Conservation (phyloP, 495 filamentous ascomycete genomes). For the Platismatia glauca region DNA sequence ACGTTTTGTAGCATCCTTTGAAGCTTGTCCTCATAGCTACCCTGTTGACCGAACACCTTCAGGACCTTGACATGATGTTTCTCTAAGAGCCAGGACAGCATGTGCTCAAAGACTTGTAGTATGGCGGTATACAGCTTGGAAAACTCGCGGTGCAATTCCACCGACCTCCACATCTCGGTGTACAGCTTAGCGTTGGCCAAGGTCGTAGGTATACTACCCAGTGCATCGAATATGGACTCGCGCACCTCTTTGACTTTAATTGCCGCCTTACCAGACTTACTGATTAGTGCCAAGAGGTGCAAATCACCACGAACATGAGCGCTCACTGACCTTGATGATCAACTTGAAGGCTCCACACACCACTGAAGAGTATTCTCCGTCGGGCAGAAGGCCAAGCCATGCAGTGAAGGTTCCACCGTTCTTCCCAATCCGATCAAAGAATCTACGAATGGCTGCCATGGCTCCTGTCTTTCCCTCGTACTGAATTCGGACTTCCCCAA, state of each 20-base stretch:
- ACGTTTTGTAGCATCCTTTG: not conserved
- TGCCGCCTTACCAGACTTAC: not conserved
- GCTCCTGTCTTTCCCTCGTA: not conserved
- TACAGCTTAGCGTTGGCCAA: constrained; percentile 5
- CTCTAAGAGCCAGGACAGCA: not conserved
- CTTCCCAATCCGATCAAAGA: not conserved
- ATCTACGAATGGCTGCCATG: not conserved
- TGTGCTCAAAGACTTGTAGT: not conserved
- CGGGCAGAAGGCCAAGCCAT: constrained; percentile 7
- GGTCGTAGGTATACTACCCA: constrained; percentile 4
- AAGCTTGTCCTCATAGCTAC: not conserved
- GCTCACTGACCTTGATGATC: not conserved
- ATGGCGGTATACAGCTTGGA: not conserved
- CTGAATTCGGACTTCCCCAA: not conserved
- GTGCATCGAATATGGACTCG: constrained; percentile 2
- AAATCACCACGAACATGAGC: not conserved
- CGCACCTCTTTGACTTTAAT: constrained; percentile 6
- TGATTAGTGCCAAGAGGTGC: not conserved
- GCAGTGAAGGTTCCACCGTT: not conserved
- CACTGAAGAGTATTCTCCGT: constrained; percentile 11
- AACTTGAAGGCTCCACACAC: constrained; percentile 12
- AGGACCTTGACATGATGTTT: not conserved
- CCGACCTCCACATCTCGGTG: constrained; percentile 1
- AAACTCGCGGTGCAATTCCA: not conserved
- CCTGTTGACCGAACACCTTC: not conserved